These are phyloP conservation scores for Talaromyces wortmannii DNA, from an alignment of 495 filamentous ascomycete species.

Conservation along the genomic window DNA sequence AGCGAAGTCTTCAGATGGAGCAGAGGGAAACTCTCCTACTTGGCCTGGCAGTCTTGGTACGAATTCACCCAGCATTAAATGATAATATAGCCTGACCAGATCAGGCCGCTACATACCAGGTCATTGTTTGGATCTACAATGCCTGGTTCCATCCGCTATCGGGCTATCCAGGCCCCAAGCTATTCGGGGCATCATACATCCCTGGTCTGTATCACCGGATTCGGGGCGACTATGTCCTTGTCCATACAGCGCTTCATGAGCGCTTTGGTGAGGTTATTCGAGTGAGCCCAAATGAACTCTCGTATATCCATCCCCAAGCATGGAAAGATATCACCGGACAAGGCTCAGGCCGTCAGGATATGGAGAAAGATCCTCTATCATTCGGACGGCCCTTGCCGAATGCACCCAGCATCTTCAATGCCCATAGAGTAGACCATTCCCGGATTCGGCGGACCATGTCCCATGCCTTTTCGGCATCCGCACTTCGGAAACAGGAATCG, in stretches of 20 bases:
- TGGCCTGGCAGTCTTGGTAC: too few species aligned
- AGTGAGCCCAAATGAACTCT: conserved; percentile 43
- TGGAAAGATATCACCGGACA: conserved; percentile 29
- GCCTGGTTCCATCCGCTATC: conserved; percentile 18
- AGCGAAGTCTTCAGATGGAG: too few species aligned
- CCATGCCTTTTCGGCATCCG: conserved; percentile 45
- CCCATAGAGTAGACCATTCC: conserved; percentile 18
- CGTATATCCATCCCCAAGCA: conserved; percentile 40
- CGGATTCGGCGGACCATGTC: conserved; percentile 31
- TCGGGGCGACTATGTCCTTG: neutral
- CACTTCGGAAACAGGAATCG: conserved; percentile 34
- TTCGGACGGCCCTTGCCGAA: conserved; percentile 10
- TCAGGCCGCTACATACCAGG: neutral
- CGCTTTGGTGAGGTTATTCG: conserved; percentile 37
- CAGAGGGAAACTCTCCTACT: too few species aligned
- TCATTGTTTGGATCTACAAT: conserved; percentile 8
- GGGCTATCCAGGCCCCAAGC: conserved; percentile 15
- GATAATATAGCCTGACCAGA: too few species aligned
- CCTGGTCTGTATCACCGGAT: neutral
- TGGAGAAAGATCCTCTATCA: neutral
- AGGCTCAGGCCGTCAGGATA: neutral
- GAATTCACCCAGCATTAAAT: too few species aligned
- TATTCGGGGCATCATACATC: conserved; percentile 9
- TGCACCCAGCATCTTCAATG: conserved; percentile 10
- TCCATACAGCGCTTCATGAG: neutral